These are phyloP conservation scores for Cornus kousa DNA, from an alignment of 148 eudicot genomes.

Conservation along the genomic window DNA sequence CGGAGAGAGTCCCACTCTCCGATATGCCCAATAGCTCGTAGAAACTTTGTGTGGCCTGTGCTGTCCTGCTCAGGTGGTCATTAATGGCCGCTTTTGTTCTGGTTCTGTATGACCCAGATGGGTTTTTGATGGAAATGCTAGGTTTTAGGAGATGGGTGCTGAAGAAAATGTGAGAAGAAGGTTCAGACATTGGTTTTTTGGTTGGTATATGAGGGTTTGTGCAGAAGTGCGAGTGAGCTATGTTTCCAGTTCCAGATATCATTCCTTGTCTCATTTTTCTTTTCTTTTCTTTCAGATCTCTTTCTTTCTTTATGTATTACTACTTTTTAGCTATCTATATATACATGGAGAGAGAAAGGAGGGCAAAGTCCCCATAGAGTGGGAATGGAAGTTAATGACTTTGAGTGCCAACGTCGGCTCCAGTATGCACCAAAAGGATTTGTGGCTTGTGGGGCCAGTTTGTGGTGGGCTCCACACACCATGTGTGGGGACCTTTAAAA, in stretches of 20 bases:
- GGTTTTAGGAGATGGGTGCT: background rate
- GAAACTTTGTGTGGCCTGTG: constrained; percentile 4
- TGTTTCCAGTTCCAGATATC: constrained; percentile 3
- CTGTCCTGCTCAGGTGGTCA: background rate
- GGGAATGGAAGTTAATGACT: no score
- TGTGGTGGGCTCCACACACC: no score
- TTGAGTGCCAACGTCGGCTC: no score
- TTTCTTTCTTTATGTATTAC: background rate
- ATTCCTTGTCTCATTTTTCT: constrained; percentile 3
- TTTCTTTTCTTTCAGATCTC: background rate
- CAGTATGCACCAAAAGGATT: no score
- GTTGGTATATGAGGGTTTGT: background rate
- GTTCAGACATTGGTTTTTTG: background rate
- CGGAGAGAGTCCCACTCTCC: constrained; percentile 4
- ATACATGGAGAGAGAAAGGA: no score
- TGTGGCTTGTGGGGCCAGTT: no score
- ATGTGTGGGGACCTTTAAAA: no score
- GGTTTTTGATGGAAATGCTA: background rate
- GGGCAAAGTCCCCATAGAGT: no score
- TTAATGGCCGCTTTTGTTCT: constrained; percentile 1
- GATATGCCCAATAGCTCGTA: constrained; percentile 15
- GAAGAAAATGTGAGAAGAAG: background rate
- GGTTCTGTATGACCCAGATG: background rate
- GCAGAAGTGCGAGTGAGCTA: constrained; percentile 1
- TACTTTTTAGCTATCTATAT: background rate